Evolutionary conservation across 2,329 filamentous ascomycete genomes (phyloP).

Genomic region (Ceratocystis ficicola): DNA sequence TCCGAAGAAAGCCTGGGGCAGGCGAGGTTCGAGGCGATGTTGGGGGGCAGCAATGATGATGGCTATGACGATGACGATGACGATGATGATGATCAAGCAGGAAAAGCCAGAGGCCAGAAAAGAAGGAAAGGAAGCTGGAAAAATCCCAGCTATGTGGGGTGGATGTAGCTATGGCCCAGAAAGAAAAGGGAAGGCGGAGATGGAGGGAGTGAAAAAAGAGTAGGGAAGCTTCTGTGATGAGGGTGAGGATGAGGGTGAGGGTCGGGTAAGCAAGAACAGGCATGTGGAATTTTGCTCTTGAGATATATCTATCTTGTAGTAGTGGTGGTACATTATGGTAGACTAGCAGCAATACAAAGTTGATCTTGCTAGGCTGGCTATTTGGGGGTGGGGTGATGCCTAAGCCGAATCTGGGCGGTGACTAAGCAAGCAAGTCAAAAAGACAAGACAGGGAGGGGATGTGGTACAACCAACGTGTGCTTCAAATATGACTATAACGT

Average conservation of each 20-base stretch:
- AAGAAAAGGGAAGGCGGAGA: background rate
- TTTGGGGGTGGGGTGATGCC: slow-evolving; percentile 13
- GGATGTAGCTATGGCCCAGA: slow-evolving; percentile 6
- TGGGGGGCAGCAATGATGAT: background rate
- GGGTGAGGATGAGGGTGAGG: background rate
- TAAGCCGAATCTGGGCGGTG: slow-evolving; percentile 5
- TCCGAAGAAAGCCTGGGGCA: background rate
- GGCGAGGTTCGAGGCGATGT: background rate
- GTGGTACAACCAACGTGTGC: background rate
- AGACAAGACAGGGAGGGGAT: background rate
- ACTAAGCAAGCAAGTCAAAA: background rate
- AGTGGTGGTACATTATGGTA: background rate
- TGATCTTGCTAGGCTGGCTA: too few species aligned
- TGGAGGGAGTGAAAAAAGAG: background rate
- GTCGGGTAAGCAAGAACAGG: background rate
- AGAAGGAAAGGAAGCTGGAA: slow-evolving; percentile 1
- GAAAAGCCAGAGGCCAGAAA: slow-evolving; percentile 5
- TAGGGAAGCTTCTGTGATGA: background rate
- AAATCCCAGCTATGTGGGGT: slow-evolving; percentile 11
- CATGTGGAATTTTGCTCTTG: slow-evolving; percentile 8
- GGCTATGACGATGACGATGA: background rate
- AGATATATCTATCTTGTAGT: background rate
- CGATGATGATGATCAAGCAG: background rate
- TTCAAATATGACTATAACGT: background rate
- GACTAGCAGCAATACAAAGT: background rate